Base-by-base conservation (phyloP, 768 basidiomycete species). In the Mycena filopes region DNA sequence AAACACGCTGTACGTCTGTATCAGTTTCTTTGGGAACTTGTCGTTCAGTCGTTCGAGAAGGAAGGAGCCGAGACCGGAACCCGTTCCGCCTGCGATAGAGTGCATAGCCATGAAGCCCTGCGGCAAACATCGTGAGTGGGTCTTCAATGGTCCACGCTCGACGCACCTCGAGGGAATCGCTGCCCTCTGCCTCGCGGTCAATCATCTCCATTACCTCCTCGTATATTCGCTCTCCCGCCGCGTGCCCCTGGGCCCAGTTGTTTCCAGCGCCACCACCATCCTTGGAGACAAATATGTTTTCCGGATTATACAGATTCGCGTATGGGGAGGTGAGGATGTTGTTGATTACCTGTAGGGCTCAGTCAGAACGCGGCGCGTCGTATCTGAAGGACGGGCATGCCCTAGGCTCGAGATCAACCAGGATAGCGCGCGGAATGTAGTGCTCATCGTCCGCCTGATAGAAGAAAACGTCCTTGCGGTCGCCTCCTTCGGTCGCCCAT, bases 371-470 rank as follows among this genome's bases (percentile, higher is more conserved):
- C 61, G 47, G 43, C 53, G 45, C 21, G 33, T 42, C 23, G 48
- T 16, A 49, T 11, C 31, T 48, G 43, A 46, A 45, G 29, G 15
- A 59, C 20, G 50, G 26, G 82, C 89, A 76, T 73, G 98, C 97
- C 76, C 98, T 86, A 21, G 98, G 98, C 75, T 99, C 98, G 28
- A 98, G 86, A 78, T 99, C 98, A 65, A 99, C 89, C 41, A 99
- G 85, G 66, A 99, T 97, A 6, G 98, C 95, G 55, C 98, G 87
- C 2, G 98, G 98, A 64, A 99, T 96, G 78, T 99, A 99, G 73
- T 98, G 96, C 76, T 99, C 98, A 73, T 99, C 98, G 76, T 99
- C 98, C n/a, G 98, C 98, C 77, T 99, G 98, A 76, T 99, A 99
- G 82, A 99, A 99, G 81, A 99, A 99, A 28, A 98, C 97, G 79